Conservation (phyloP, 1,284 basidiomycete species). For the Trichosporon sp. region DNA sequence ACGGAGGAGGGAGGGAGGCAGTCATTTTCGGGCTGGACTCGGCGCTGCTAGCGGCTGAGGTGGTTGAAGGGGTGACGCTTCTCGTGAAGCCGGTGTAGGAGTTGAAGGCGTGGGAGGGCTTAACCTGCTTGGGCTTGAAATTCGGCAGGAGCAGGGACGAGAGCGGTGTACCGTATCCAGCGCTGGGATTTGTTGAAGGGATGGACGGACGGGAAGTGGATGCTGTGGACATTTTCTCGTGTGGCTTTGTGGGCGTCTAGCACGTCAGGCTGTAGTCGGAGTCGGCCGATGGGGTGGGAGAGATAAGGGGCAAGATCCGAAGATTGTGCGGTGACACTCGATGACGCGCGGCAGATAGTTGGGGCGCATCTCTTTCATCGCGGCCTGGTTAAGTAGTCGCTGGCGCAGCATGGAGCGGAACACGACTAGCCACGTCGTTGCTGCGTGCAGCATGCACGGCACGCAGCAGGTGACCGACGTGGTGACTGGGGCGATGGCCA, state of each 20-base stretch:
- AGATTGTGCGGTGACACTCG: not conserved
- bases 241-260: not conserved
- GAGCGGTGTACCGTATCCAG: not conserved
- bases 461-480: not conserved
- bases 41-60: not conserved
- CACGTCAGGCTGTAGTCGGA: not conserved
- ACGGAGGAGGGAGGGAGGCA: not conserved
- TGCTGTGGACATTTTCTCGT: not conserved
- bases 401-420: not conserved
- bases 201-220: not conserved
- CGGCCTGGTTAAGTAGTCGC: not conserved
- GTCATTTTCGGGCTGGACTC: not conserved
- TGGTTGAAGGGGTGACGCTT: not conserved
- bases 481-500: not conserved
- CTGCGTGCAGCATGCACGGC: not conserved
- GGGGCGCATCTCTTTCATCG: not conserved
- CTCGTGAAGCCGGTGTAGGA: constrained; percentile 1
- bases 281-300: not conserved
- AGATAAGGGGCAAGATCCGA: not conserved
- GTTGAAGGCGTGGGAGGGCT: constrained; percentile 4
- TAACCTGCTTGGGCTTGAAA: constrained; percentile 1
- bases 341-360: not conserved
- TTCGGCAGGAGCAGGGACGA: not conserved
- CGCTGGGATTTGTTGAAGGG: not conserved
- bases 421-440: not conserved